Evolutionary conservation across 2,329 filamentous ascomycete genomes (phyloP).

Genomic region (Basipetospora chlamydospora): DNA sequence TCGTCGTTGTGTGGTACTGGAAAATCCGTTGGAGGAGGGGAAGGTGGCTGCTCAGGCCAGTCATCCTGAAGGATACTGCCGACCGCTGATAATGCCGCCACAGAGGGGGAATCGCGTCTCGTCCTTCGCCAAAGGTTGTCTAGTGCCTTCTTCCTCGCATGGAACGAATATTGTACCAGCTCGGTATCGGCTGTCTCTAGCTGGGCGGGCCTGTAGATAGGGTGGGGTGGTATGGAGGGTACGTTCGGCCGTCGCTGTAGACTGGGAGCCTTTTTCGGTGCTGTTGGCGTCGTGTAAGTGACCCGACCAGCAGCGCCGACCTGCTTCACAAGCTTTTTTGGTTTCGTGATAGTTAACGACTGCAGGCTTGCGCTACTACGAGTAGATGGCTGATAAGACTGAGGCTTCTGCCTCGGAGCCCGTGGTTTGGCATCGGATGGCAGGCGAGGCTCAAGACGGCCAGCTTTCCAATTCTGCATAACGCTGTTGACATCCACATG

Average conservation of each 20-base stretch:
- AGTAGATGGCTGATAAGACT: not conserved
- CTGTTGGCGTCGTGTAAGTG: slow-evolving; percentile 9
- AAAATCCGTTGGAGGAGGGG: not conserved
- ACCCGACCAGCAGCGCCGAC: slow-evolving; percentile 14
- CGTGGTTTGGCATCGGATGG: not conserved
- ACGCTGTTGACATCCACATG: slow-evolving; percentile 41
- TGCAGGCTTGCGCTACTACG: not conserved
- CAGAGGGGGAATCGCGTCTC: slow-evolving; percentile 14
- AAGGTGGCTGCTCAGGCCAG: not conserved
- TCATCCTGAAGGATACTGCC: not conserved
- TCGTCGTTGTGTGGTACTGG: too few species aligned
- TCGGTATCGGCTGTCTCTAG: slow-evolving; percentile 32
- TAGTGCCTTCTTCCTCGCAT: slow-evolving; percentile 35
- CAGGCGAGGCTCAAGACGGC: slow-evolving; percentile 23
- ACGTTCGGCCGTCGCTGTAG: too few species aligned
- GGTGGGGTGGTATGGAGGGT: too few species aligned
- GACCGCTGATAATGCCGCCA: slow-evolving; percentile 6
- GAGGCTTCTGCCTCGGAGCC: not conserved
- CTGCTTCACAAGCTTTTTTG: slow-evolving; percentile 15
- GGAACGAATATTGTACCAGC: slow-evolving; percentile 23
- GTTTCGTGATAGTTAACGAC: not conserved
- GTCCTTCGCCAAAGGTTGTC: slow-evolving; percentile 37
- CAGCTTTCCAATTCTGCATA: slow-evolving; percentile 40
- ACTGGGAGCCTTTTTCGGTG: too few species aligned
- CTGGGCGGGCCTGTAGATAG: slow-evolving; percentile 32